Evolutionary conservation across 1,284 basidiomycete species (phyloP).

Genomic region (Stygiomarasmius scandens): DNA sequence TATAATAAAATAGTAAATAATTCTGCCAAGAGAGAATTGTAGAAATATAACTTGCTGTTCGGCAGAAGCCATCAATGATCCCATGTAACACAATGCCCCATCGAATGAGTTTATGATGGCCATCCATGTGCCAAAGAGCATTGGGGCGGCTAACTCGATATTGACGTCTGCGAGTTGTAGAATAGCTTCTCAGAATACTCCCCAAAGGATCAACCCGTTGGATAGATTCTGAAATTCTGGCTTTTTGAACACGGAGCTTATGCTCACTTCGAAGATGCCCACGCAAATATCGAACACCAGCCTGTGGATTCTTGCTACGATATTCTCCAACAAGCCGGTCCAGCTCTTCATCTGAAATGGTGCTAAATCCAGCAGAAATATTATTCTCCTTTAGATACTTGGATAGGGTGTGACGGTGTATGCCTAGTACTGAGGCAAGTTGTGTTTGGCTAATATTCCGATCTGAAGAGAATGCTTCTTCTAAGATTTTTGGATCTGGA

Average conservation of each 20-base stretch:
- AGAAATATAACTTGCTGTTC: constrained; percentile 28
- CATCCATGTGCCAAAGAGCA: constrained; percentile 47
- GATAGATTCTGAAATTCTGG: not conserved
- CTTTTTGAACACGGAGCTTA: not conserved
- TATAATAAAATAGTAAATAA: not conserved
- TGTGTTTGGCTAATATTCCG: no score
- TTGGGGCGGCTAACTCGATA: constrained; percentile 41
- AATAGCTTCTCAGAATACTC: constrained; percentile 1
- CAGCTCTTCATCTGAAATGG: not conserved
- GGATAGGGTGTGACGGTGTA: no score
- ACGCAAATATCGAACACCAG: constrained; percentile 1
- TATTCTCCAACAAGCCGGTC: not conserved
- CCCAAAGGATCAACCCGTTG: constrained; percentile 7
- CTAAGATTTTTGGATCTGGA: no score
- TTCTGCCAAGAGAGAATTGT: not conserved
- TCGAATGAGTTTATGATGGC: constrained; percentile 39
- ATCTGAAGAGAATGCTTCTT: no score
- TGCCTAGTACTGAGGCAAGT: no score
- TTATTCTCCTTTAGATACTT: not conserved
- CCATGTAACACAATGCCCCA: constrained; percentile 58
- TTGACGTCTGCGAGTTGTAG: constrained; percentile 24
- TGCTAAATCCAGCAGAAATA: constrained; percentile 15
- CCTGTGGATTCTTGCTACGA: not conserved
- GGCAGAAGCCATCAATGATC: constrained; percentile 42
- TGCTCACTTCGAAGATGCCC: not conserved